phyloP scores from a whole-genome alignment of 2,329 filamentous ascomycete genomes.

The Helminthosporium solani region DNA sequence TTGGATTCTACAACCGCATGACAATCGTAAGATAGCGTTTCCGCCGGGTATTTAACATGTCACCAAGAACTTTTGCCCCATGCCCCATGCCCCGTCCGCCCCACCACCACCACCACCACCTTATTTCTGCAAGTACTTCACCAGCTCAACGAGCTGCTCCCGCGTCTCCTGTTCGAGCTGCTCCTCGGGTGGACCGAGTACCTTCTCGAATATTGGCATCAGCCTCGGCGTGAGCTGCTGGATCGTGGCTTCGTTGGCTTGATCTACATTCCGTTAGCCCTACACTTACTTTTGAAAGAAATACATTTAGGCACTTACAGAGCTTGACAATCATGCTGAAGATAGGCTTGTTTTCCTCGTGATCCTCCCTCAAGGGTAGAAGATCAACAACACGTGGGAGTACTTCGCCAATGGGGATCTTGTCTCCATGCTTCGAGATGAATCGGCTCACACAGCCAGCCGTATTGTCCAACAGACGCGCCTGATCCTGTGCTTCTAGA shows the following conservation, averaged over 20 bases:
- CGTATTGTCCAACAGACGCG: constrained; percentile 87
- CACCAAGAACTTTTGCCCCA: constrained; percentile 22
- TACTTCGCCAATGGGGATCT: constrained; percentile 76
- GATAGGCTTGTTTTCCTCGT: constrained; percentile 92
- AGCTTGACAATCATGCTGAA: constrained; percentile 88
- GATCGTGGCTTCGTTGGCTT: constrained; percentile 67
- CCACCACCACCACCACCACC: constrained; percentile 4
- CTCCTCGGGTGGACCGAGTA: constrained; percentile 69
- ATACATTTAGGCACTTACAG: constrained; percentile 57
- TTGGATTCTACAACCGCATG: too few species aligned
- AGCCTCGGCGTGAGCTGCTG: constrained; percentile 69
- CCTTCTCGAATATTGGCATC: constrained; percentile 70
- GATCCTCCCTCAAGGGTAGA: constrained; percentile 89
- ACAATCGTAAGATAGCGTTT: constrained; percentile 8
- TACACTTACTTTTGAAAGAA: background rate
- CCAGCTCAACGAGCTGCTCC: constrained; percentile 64
- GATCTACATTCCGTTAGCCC: constrained; percentile 50
- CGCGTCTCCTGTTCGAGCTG: constrained; percentile 74
- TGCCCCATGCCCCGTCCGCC: background rate
- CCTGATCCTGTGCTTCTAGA: constrained; percentile 72
- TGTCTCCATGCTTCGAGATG: constrained; percentile 85
- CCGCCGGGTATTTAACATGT: constrained; percentile 14
- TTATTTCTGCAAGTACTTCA: constrained; percentile 52
- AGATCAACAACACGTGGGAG: constrained; percentile 76
- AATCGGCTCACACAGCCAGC: constrained; percentile 88